Evolutionary conservation across 768 basidiomycete genomes (phyloP), one percentile per base, ranked within the genome.

Genomic region (Termitomyces sp.): DNA sequence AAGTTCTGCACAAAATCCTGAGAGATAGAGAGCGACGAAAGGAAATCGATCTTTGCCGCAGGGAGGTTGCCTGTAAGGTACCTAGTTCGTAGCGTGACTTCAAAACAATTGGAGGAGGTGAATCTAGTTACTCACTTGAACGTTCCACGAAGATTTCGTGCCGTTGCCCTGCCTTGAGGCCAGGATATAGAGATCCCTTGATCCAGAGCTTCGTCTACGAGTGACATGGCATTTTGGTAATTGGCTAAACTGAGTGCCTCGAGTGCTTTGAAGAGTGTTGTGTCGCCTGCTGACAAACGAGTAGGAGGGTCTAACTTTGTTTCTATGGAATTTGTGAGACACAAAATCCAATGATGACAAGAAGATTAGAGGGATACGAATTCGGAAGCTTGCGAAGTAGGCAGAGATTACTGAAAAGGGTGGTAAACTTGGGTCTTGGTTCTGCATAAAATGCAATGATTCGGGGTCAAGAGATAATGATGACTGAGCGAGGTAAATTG

Each of bases 331-430:
- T 38, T 19, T 53, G 40, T 49, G 46, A 51, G 45, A 17, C 11
- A 40, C n/a, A 60, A 25, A 48, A 21, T 54, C n/a, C 34, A 2
- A 45, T 11, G 25, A 31, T 11, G 44, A 53, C 27, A 11, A 40
- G 16, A 25, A 29, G 14, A 10, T n/a, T 6, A 21, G 53, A 25
- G 47, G 37, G 89, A 63, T 64, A 91, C 93, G 87, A 56, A 86
- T 77, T 62, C 96, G 86, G 87, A 98, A 98, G 9, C 95, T 95
- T 58, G 92, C 89, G 68, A 98, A 93, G 76, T 98, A 99, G 0
- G 95, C 91, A 10, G 89, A 88, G 61, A 95, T 88, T 73, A 98
- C 96, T 0, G 92, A 92, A 61, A 82, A 82, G 16, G 93, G 92
- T 4, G 96, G 95, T 25, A 98, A 76, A 54, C 86, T 83, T 1